A percentile compares a stretch with the other conserved stretches of the same genome.
These are phyloP conservation scores for Litsea cubeba DNA, from an alignment of 164 flowering plant species.

Conservation along the genomic window DNA sequence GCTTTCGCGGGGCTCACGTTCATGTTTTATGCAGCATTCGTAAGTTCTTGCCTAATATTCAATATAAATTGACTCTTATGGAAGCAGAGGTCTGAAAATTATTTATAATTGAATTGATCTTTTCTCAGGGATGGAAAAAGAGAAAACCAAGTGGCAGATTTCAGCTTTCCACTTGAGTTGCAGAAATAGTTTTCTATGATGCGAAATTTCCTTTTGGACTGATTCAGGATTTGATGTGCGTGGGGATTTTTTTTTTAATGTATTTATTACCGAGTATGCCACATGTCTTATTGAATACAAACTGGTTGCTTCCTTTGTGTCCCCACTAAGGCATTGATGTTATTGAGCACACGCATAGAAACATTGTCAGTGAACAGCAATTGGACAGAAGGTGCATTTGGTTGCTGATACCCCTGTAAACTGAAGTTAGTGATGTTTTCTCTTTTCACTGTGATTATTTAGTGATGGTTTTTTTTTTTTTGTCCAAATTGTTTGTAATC, in stretches of 20 bases:
- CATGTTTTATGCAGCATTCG: slow-evolving; percentile 77
- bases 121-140: slow-evolving; percentile 88
- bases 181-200: slow-evolving; percentile 2
- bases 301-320: slow-evolving; percentile 12
- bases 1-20: slow-evolving; percentile 77
- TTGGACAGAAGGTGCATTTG: no score
- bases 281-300: slow-evolving; percentile 10
- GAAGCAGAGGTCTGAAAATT: not conserved
- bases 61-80: not conserved
- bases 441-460: no score
- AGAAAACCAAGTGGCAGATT: slow-evolving; percentile 80
- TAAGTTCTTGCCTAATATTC: slow-evolving; percentile 36
- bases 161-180: slow-evolving; percentile 59
- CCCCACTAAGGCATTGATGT: no score
- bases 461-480: no score
- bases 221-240: slow-evolving; percentile 16
- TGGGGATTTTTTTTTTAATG: slow-evolving; percentile 14
- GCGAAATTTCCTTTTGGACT: slow-evolving; percentile 7
- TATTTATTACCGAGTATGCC: slow-evolving; percentile 5
- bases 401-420: no score
- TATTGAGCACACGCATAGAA: no score
- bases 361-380: no score
- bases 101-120: not conserved
- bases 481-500: no score
- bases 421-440: no score